These are phyloP conservation scores for Colletotrichum echinochloae DNA, from an alignment of 2,329 filamentous ascomycete genomes.

Conservation along the genomic window DNA sequence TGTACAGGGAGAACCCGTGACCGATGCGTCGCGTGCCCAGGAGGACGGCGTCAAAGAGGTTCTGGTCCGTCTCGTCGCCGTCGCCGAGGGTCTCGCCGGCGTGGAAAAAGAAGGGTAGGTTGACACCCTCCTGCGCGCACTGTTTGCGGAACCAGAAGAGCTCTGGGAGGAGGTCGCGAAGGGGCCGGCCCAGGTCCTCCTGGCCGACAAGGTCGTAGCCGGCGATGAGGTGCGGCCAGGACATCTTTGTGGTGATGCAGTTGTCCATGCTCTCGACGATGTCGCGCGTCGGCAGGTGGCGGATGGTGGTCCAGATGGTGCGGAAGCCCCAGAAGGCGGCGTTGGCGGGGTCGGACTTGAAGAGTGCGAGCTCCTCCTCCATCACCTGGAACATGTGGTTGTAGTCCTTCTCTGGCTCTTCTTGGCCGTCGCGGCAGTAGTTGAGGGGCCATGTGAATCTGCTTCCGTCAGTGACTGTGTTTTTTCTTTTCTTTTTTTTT, in stretches of 20 bases:
- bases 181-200: slow-evolving; percentile 78
- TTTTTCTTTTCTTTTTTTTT: no score
- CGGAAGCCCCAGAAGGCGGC: slow-evolving; percentile 81
- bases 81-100: slow-evolving; percentile 81
- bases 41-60: slow-evolving; percentile 82
- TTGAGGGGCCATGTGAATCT: slow-evolving; percentile 74
- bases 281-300: slow-evolving; percentile 69
- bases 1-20: slow-evolving; percentile 83
- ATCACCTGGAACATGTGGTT: slow-evolving; percentile 74
- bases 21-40: slow-evolving; percentile 85
- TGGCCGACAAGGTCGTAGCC: slow-evolving; percentile 90
- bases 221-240: slow-evolving; percentile 78
- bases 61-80: slow-evolving; percentile 54
- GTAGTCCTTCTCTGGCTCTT: slow-evolving; percentile 71
- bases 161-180: slow-evolving; percentile 79
- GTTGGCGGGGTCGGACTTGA: slow-evolving; percentile 67
- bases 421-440: slow-evolving; percentile 70
- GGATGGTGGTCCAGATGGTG: slow-evolving; percentile 81
- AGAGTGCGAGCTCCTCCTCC: slow-evolving; percentile 78
- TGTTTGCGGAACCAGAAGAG: slow-evolving; percentile 88
- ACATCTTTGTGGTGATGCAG: slow-evolving; percentile 80
- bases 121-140: slow-evolving; percentile 77
- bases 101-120: slow-evolving; percentile 90
- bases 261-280: slow-evolving; percentile 83
- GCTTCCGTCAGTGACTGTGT: neutral